These are phyloP conservation scores for Amphibolis antarctica DNA, from an alignment of 106 monocot genomes.

Conservation along the genomic window DNA sequence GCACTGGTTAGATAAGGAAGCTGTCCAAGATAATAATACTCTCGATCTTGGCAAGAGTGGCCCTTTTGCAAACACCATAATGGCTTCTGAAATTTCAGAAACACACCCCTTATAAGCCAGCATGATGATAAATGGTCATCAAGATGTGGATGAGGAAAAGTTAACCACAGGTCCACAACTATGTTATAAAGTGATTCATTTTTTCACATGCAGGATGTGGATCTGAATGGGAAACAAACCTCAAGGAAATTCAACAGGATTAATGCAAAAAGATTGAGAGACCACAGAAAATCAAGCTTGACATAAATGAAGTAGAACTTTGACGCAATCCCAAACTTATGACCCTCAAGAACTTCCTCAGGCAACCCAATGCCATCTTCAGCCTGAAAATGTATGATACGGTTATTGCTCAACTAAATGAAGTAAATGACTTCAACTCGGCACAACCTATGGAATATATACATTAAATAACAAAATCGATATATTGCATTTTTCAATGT, in stretches of 20 bases:
- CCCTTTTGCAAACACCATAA: conserved; percentile 57
- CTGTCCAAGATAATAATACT: conserved; percentile 77
- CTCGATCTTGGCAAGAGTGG: conserved; percentile 64
- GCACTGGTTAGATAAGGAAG: conserved; percentile 61
- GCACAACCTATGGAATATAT: too few species aligned
- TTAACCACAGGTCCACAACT: too few species aligned
- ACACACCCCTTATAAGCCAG: neutral
- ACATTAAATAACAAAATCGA: too few species aligned
- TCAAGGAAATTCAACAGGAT: conserved; percentile 80
- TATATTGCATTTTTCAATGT: too few species aligned
- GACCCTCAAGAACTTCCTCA: conserved; percentile 76
- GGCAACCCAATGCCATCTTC: conserved; percentile 98
- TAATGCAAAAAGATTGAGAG: conserved; percentile 80
- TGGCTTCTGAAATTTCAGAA: conserved; percentile 56
- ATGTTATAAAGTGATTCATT: too few species aligned
- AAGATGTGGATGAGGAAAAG: neutral
- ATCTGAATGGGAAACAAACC: conserved; percentile 28
- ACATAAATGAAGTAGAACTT: conserved; percentile 77
- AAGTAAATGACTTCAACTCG: neutral
- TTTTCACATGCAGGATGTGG: neutral
- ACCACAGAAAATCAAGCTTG: conserved; percentile 64
- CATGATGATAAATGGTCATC: neutral
- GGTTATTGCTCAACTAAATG: neutral
- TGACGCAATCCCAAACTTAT: conserved; percentile 50
- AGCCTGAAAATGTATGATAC: conserved; percentile 42